phyloP scores from a whole-genome alignment of 1,139 yeast genomes.

The Hansenula anomala region DNA sequence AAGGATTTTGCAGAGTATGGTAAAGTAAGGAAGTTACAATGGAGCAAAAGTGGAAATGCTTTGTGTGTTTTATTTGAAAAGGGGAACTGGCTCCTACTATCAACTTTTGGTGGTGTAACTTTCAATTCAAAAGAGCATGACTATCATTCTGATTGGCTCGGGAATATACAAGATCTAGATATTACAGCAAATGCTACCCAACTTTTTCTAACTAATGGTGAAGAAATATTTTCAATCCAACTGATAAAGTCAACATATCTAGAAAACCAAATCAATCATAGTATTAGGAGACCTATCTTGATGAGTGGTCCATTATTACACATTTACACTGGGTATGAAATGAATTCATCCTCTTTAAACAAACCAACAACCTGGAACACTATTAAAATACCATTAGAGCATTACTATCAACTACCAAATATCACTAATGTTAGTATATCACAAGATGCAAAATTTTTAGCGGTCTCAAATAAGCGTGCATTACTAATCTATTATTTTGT shows the following conservation, averaged over 20 bases:
- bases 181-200: conserved; percentile 4
- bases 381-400: conserved; percentile 17
- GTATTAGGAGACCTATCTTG: conserved; percentile 15
- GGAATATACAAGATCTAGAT: conserved; percentile 3
- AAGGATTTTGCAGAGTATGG: conserved; percentile 11
- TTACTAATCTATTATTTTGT: conserved; percentile 25
- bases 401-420: conserved; percentile 14
- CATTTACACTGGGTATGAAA: conserved; percentile 20
- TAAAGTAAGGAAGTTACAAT: conserved; percentile 18
- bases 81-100: conserved; percentile 31
- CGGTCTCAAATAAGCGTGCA: conserved; percentile 29
- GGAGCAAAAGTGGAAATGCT: conserved; percentile 25
- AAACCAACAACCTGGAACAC: conserved; percentile 17
- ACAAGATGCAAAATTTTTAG: conserved; percentile 30
- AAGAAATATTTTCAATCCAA: conserved; percentile 6
- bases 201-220: conserved; percentile 8
- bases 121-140: conserved; percentile 33
- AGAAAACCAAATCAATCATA: conserved; percentile 13
- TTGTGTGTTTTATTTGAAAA: conserved; percentile 22
- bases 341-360: conserved; percentile 7
- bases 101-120: conserved; percentile 30
- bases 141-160: conserved; percentile 14
- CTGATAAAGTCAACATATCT: conserved; percentile 4
- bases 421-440: conserved; percentile 27
- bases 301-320: conserved; percentile 12